Evolutionary conservation across 2,329 filamentous ascomycete genomes (phyloP).

Genomic region (Colletotrichum shisoi): DNA sequence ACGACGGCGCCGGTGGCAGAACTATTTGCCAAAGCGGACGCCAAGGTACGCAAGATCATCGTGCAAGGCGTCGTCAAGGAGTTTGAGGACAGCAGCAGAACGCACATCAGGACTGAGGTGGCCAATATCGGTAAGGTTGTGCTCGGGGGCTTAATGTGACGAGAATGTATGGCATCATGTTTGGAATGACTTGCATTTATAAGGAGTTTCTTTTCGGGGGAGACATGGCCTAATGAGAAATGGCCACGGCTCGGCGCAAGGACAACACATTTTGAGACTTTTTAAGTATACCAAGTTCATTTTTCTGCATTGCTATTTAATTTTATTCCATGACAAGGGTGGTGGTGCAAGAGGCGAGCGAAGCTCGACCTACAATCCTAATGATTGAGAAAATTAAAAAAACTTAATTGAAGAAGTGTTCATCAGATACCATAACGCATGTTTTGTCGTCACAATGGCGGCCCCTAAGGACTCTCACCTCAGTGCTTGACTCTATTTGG

Average conservation of each 20-base stretch:
- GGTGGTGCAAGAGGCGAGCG: conserved; percentile 20
- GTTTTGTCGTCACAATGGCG: conserved; percentile 43
- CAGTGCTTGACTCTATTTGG: conserved; percentile 98
- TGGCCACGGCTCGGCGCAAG: conserved; percentile 22
- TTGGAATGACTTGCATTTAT: conserved; percentile 37
- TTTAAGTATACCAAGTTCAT: conserved; percentile 31
- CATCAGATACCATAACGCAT: conserved; percentile 62
- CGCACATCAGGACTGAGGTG: conserved; percentile 79
- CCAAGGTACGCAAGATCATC: conserved; percentile 85
- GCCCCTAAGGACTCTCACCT: conserved; percentile 55
- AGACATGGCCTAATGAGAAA: conserved; percentile 6
- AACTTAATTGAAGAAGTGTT: conserved; percentile 42
- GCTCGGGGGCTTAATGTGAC: conserved; percentile 79
- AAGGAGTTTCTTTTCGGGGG: conserved; percentile 21
- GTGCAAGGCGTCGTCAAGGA: conserved; percentile 87
- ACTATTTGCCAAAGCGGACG: conserved; percentile 88
- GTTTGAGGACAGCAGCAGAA: conserved; percentile 86
- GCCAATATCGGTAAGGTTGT: conserved; percentile 88
- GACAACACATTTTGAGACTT: not conserved
- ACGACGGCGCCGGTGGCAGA: conserved; percentile 78
- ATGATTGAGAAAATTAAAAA: conserved; percentile 29
- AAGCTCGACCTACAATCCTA: not conserved
- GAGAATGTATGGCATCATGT: conserved; percentile 24
- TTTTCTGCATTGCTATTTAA: conserved; percentile 15
- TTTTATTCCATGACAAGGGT: not conserved